Evolutionary conservation across 2,329 filamentous ascomycete species (phyloP), one percentile per base, ranked within the genome.

Genomic region (Chaetomiaceae sp.): DNA sequence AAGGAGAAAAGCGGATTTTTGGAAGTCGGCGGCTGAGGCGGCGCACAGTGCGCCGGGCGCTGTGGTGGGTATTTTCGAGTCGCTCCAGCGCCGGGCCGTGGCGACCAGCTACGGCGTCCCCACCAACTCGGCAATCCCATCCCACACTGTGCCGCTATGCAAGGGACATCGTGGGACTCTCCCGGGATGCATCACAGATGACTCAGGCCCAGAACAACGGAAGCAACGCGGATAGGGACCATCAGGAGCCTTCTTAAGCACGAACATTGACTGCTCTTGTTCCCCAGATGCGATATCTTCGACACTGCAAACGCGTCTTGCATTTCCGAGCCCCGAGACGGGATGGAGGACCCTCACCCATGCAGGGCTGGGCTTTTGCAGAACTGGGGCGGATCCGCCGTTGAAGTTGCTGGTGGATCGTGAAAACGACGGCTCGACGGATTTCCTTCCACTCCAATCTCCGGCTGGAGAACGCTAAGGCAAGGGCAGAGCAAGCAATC

Each of bases 1-100:
- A 61, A 55, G 58, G 54, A 56, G 56, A 55, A 61, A 61, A 54
- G 54, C 55, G 60, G 57, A 57, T 60, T 62, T 63, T 62, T 55
- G 60, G 59, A 12, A 53, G 62, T 57, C 62, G 56, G 60, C 54
- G 54, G 61, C 49, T 52, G 47, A 53, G 55, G 54, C 58, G 29
- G 29, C 44, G 48, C 55, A 58, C 57, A 59, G 52, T 59, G 48
- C 39, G 42, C 53, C 36, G 37, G 42, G 23, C n/a, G 19, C 19
- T 9, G 19, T 53, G 53, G 49, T 54, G 50, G 34, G 55, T 51
- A 44, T 29, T 45, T 29, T 22, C 29, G 49, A 40, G 40, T 51
- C 37, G 45, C 53, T 53, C 37, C 37, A 52, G 54, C 44, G 22
- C 33, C n/a, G n/a, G n/a, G n/a, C n/a, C 50, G 54, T 37, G 53